Conservation (phyloP, 2,329 filamentous ascomycete species). For the Shiraia sp. region DNA sequence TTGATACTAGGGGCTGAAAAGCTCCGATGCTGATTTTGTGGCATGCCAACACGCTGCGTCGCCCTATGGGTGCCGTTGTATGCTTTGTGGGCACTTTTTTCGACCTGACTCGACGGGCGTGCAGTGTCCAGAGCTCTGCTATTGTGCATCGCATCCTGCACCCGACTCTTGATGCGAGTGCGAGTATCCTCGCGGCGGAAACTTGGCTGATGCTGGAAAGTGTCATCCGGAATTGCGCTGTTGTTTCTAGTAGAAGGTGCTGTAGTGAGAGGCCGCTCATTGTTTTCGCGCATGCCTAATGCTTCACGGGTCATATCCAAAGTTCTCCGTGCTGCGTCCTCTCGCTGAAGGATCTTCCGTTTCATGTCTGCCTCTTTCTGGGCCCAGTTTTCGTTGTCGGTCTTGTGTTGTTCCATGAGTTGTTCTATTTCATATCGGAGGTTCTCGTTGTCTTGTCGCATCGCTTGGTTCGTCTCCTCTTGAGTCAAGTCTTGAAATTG, state of each 20-base stretch:
- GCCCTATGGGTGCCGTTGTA: conserved; percentile 27
- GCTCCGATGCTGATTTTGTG: conserved; percentile 25
- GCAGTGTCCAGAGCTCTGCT: conserved; percentile 27
- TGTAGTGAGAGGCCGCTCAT: conserved; percentile 17
- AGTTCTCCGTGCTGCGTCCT: conserved; percentile 29
- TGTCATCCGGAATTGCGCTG: conserved; percentile 20
- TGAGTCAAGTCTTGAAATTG: conserved; percentile 42
- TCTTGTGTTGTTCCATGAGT: conserved; percentile 39
- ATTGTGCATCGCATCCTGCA: conserved; percentile 41
- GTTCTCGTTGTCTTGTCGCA: conserved; percentile 47
- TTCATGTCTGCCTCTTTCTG: conserved; percentile 37
- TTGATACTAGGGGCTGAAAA: conserved; percentile 35
- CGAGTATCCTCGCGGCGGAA: conserved; percentile 38
- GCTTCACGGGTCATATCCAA: conserved; percentile 39
- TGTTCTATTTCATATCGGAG: conserved; percentile 45
- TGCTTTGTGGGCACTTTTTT: conserved; percentile 28
- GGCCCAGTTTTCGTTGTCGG: conserved; percentile 38
- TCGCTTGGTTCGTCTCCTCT: conserved; percentile 43
- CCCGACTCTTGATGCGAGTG: conserved; percentile 37
- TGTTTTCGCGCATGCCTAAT: conserved; percentile 29
- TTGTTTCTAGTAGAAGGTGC: conserved; percentile 16
- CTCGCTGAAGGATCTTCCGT: conserved; percentile 38
- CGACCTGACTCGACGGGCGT: conserved; percentile 18
- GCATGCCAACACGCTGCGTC: conserved; percentile 15
- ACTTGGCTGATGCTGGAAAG: conserved; percentile 30